A percentile compares a stretch with the other conserved stretches of the same genome.
These are phyloP conservation scores for Leucoagaricus sp. DNA, from an alignment of 1,284 basidiomycete genomes.

Conservation along the genomic window DNA sequence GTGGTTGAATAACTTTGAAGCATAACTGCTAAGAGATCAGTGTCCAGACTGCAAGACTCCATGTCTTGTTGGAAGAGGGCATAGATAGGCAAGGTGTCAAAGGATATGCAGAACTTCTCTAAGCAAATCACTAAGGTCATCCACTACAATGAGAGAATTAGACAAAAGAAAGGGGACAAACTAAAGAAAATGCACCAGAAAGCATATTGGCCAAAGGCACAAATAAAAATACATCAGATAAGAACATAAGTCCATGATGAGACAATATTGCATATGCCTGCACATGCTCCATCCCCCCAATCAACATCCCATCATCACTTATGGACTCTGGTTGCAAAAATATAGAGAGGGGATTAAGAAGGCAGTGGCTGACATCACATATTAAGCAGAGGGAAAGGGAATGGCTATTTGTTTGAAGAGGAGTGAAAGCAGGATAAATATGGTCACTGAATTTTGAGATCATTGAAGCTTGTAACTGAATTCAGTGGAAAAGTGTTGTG, in stretches of 20 bases:
- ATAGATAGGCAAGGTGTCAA: constrained; percentile 36
- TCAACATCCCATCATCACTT: constrained; percentile 11
- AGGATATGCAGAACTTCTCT: constrained; percentile 35
- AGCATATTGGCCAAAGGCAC: constrained; percentile 30
- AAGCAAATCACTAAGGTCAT: constrained; percentile 45
- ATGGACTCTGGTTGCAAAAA: constrained; percentile 10
- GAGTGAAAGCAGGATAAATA: constrained; percentile 32
- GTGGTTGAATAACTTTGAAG: constrained; percentile 28
- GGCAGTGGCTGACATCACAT: constrained; percentile 47
- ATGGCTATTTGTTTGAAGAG: constrained; percentile 30
- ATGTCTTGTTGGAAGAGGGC: constrained; percentile 45
- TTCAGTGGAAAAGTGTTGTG: constrained; percentile 43
- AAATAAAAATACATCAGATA: constrained; percentile 39
- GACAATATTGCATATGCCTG: constrained; percentile 34
- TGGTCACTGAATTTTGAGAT: constrained; percentile 25
- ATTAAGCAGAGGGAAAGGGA: constrained; percentile 41
- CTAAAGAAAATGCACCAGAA: constrained; percentile 39
- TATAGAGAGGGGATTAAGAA: constrained; percentile 36
- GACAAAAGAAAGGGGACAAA: background rate
- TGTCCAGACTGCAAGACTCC: constrained; percentile 48
- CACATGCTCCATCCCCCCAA: constrained; percentile 16
- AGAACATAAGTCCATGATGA: constrained; percentile 49
- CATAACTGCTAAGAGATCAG: constrained; percentile 51
- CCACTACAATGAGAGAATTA: constrained; percentile 28
- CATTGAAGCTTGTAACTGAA: constrained; percentile 35